phyloP scores from a whole-genome alignment of 2,329 filamentous ascomycete genomes.

The Neobulgaria alba region DNA sequence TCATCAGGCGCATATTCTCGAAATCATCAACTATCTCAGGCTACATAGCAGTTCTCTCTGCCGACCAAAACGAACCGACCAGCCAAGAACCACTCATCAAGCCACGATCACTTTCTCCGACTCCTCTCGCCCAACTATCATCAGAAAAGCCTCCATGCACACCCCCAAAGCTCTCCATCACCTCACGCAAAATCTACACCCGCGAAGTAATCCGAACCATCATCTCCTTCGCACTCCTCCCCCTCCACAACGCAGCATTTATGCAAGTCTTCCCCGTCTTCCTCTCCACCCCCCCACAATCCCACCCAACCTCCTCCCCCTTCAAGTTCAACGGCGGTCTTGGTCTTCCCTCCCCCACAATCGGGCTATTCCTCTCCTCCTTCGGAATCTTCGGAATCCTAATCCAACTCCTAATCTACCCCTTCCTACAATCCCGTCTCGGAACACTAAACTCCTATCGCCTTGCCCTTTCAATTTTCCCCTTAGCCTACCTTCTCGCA shows the following conservation, averaged over 20 bases:
- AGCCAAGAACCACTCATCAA: slow-evolving; percentile 8
- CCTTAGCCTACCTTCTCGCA: slow-evolving; percentile 58
- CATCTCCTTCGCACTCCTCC: slow-evolving; percentile 57
- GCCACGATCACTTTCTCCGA: neutral
- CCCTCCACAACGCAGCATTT: slow-evolving; percentile 58
- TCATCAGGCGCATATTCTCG: slow-evolving; percentile 3
- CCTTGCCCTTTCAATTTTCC: slow-evolving; percentile 59
- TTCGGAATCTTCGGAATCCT: slow-evolving; percentile 61
- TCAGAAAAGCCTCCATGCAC: neutral
- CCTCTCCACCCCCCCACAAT: slow-evolving; percentile 46
- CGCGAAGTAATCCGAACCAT: slow-evolving; percentile 38
- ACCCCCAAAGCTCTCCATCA: slow-evolving; percentile 7
- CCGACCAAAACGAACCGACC: slow-evolving; percentile 2
- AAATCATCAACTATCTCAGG: neutral
- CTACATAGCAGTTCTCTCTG: slow-evolving; percentile 11
- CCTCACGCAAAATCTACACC: slow-evolving; percentile 28
- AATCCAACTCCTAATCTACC: slow-evolving; percentile 65
- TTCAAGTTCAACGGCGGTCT: slow-evolving; percentile 57
- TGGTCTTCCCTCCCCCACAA: slow-evolving; percentile 56
- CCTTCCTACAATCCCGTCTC: slow-evolving; percentile 53
- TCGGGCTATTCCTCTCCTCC: slow-evolving; percentile 61
- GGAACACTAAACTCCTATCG: slow-evolving; percentile 62
- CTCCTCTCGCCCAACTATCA: neutral
- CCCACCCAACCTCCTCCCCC: slow-evolving; percentile 40
- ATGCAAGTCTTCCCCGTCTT: slow-evolving; percentile 52